A percentile compares a stretch with the other conserved stretches of the same genome.
These are phyloP conservation scores for Curvularia hawaiiensis DNA, from an alignment of 2,329 filamentous ascomycete genomes.

Conservation along the genomic window DNA sequence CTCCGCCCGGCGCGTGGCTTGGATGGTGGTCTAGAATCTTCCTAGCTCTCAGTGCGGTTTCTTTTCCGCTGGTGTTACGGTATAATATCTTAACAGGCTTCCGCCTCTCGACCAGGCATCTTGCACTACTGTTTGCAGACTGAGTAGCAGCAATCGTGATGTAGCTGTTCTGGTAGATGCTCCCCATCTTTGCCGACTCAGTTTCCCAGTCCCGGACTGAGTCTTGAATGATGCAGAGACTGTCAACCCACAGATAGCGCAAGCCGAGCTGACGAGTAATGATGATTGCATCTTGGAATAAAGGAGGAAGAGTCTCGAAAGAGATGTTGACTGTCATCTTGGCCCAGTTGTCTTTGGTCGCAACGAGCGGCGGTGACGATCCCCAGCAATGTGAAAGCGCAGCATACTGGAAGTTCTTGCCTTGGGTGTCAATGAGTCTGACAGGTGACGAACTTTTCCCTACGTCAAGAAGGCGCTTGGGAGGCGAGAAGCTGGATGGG, in stretches of 20 bases:
- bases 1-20: conserved; percentile 18
- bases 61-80: conserved; percentile 32
- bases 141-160: conserved; percentile 40
- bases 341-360: conserved; percentile 38
- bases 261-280: neutral
- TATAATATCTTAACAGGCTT: conserved; percentile 36
- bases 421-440: conserved; percentile 40
- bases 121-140: conserved; percentile 27
- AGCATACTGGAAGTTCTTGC: conserved; percentile 36
- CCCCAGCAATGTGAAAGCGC: conserved; percentile 44
- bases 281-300: conserved; percentile 12
- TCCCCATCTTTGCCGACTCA: conserved; percentile 42
- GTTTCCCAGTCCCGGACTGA: conserved; percentile 40
- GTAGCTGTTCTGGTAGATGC: conserved; percentile 42
- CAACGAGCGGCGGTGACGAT: conserved; percentile 25
- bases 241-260: conserved; percentile 9
- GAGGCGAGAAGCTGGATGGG: conserved; percentile 25
- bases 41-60: conserved; percentile 33
- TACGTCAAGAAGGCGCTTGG: conserved; percentile 41
- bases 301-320: conserved; percentile 33
- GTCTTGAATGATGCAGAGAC: conserved; percentile 12
- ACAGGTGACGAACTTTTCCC: conserved; percentile 36
- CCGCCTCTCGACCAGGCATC: conserved; percentile 32
- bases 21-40: conserved; percentile 39
- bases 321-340: conserved; percentile 34